Evolutionary conservation across 1,284 basidiomycete genomes (phyloP), one percentile per base, ranked within the genome.

Genomic region (Ceratobasidium sp.): DNA sequence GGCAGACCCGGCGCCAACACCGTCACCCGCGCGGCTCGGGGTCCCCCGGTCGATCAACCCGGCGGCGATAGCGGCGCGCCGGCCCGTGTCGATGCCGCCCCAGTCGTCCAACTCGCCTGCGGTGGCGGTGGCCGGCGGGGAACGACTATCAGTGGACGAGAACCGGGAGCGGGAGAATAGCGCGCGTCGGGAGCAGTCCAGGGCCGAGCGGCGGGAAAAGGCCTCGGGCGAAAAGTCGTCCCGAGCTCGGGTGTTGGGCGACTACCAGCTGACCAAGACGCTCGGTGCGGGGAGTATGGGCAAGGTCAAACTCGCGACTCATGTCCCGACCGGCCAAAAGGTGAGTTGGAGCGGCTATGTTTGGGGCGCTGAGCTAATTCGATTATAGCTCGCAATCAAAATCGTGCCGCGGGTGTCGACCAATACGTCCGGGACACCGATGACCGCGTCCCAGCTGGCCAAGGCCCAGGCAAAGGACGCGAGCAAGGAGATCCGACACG

Each of bases 221-320:
- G 51, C 51, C 18, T 72, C 26, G 56, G 66, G 61, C 46, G 63
- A 63, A 39, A 61, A 64, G 40, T 46, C 79, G 82, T 56, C n/a
- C 13, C 60, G 61, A 7, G 66, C 82, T 60, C 83, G 72, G 80
- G 90, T 93, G 82, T 88, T 99, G 15, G 97, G 97, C 56, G 96
- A 99, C 85, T 99, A 98, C 88, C 95, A 95, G 80, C 90, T 99
- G 80, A 95, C 95, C 83, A 99, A 99, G 90, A 99, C 97, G 2
- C 90, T 99, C 49, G 97, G 98, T 67, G 97, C 97, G 55, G 97
- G 98, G 53, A 97, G 95, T 85, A 99, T 99, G 97, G 98, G 97
- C 82, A 99, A 99, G 85, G 98, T 99, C 83, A 99, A 99, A 89
- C 91, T 99, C 26, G 97, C 96, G 7, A 93, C 94, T 58, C 96